phyloP scores from a whole-genome alignment of 495 filamentous ascomycete genomes.

The Opeltia flavorubescens region DNA sequence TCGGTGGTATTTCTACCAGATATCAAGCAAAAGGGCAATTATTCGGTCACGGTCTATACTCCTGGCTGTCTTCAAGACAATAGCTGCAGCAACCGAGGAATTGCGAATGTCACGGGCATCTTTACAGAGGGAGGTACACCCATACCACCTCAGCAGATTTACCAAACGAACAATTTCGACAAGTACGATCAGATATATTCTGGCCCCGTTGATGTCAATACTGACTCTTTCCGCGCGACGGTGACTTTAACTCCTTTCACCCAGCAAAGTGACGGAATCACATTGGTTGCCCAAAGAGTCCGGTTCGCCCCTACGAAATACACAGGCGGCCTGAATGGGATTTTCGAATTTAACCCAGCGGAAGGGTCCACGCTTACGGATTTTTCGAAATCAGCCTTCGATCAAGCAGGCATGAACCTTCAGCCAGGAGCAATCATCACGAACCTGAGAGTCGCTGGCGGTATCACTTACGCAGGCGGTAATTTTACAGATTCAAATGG shows the following conservation, averaged over 20 bases:
- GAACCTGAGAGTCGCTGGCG: conserved; percentile 41
- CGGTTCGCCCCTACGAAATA: conserved; percentile 55
- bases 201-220: conserved; percentile 66
- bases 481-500: conserved; percentile 53
- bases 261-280: conserved; percentile 49
- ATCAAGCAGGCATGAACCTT: conserved; percentile 57
- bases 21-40: conserved; percentile 80
- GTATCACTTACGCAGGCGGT: conserved; percentile 61
- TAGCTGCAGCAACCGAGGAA: conserved; percentile 59
- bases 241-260: conserved; percentile 61
- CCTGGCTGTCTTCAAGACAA: conserved; percentile 77
- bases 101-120: conserved; percentile 63
- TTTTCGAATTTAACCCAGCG: conserved; percentile 78
- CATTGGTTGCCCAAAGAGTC: conserved; percentile 75
- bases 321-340: conserved; percentile 65
- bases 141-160: conserved; percentile 36
- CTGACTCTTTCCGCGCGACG: conserved; percentile 58
- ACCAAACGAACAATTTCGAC: conserved; percentile 83
- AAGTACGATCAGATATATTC: conserved; percentile 88
- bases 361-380: conserved; percentile 42
- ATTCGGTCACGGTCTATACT: conserved; percentile 75
- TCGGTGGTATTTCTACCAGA: conserved; percentile 69
- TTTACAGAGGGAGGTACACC: conserved; percentile 35
- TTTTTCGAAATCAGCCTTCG: conserved; percentile 56
- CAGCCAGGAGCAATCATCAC: conserved; percentile 48